Base-by-base conservation (phyloP, 163 green algal species). In the Volvox carteri region DNA sequence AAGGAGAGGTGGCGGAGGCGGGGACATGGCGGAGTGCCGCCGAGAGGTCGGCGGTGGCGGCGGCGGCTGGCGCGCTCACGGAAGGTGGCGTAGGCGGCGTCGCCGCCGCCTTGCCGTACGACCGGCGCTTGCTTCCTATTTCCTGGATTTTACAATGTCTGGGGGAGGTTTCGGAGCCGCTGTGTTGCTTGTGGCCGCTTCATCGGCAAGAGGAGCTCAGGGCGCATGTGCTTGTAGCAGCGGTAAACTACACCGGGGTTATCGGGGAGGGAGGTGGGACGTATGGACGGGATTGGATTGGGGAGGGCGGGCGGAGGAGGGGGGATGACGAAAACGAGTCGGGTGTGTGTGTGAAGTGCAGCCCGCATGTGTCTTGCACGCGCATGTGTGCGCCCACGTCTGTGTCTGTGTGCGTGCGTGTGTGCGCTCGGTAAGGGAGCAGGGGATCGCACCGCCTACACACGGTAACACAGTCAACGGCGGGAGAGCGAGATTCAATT, bases 81-180 rank as follows among this genome's bases (percentile, higher is more conserved):
- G 62, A 28, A 28, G n/a, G 62, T 74, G 62, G 62, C 62, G 62
- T 12, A 21, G 33, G 7, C 33, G 30, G 8, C 37, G 33, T 23
- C 67, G 33, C 67, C 67, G 67, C 67, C 19, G 14, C 46, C 44
- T 12, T 78, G 42, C 0, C 4, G 21, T 87, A 87, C 81, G 67
- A 79, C 65, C 42, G 11, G 1, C 81, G 65, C 2, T 7, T 37
- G 19, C 65, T 87, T n/a, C 81, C 81, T 6, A 46, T 79, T 30
- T 41, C 65, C 0, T 87, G 65, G 81, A 37, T 87, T 62, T 65
- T 87, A 46, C 81, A 80, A 65, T 79, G 65, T 65, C 76, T 87
- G 6, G 58, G 81, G 1, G 41, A 56, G 41, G 65, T 87, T 39
- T 72, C 65, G 12, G 30, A 60, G 65, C 33, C 65, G 44, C 65